Evolutionary conservation across 371 early-diverging fungal species (phyloP), one percentile per base, ranked within the genome.

Genomic region (Lichtheimia corymbifera): DNA sequence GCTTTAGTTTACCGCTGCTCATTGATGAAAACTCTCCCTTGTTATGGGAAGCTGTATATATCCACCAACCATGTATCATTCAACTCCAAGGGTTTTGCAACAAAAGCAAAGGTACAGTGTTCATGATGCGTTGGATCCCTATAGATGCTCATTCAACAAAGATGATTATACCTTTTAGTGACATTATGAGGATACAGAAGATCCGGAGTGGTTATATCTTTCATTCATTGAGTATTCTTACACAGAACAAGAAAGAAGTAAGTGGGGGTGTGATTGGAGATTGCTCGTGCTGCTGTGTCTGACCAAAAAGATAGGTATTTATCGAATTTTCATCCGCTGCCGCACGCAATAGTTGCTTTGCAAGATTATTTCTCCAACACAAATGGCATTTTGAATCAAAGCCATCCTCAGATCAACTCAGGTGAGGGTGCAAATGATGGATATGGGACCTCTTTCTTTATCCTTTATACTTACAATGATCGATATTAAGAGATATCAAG

Each of bases 31-130:
- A 74, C 74, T 51, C 63, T 82, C 53, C 91, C 76, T 28, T 76
- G 73, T 45, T 86, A 82, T 42, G 93, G 93, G 20, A 83, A 83
- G 27, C 54, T 91, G 0, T 91, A 88, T 58, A 73, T 92, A 18
- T 88, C 92, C 0, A 71, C 74, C 22, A 73, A 85, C 61, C 83
- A 85, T 63, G 62, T 92, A 5, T 88, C 86, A 50, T 92, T 84
- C 66, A 85, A 84, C 56, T 88, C 90, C 5, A 83, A 80, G 59
- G 71, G 83, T 2, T 77, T 87, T 58, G 87, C 85, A 1, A 77
- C 80, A 2, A 72, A 82, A 45, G 78, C 84, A 9, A 87, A 86
- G 67, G 84, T 84, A 55, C 28, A 28, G 28, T 28, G 7, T 28
- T 0, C 7, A 28, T 28, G 9, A 9, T 5, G 2, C 9, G 0